phyloP scores from a whole-genome alignment of 495 filamentous ascomycete species.

The Neurospora tetrasperma region DNA sequence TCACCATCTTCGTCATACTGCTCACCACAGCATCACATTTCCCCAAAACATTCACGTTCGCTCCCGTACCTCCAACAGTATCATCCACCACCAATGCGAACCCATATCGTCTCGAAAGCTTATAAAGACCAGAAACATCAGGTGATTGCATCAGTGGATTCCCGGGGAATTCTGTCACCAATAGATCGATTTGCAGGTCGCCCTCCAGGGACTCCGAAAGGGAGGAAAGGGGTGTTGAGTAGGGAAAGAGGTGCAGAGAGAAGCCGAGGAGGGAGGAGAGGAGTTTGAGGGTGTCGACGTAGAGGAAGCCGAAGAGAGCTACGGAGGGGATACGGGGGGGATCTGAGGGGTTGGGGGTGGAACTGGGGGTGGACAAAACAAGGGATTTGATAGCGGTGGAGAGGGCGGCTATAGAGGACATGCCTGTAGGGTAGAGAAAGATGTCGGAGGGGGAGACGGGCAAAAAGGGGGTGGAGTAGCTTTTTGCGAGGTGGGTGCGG shows the following conservation, averaged over 20 bases:
- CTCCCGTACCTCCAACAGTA: conserved; percentile 12
- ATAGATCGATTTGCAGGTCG: neutral
- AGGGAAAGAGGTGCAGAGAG: neutral
- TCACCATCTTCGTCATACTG: conserved; percentile 23
- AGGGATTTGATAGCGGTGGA: conserved; percentile 2
- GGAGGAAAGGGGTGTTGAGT: neutral
- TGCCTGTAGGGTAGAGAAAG: conserved; percentile 16
- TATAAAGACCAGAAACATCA: conserved; percentile 1
- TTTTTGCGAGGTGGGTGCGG: conserved; percentile 1
- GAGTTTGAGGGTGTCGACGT: conserved; percentile 21
- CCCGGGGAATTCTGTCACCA: conserved; percentile 22
- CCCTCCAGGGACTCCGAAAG: neutral
- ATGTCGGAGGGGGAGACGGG: conserved; percentile 5
- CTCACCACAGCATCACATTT: conserved; percentile 17
- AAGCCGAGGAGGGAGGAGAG: conserved; percentile 4
- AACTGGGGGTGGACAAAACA: neutral
- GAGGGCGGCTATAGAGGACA: conserved; percentile 11
- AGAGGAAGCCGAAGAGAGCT: conserved; percentile 6
- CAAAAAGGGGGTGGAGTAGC: neutral
- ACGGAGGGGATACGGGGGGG: neutral
- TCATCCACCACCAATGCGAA: conserved; percentile 20
- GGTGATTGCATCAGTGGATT: conserved; percentile 20
- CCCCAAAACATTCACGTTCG: conserved; percentile 6
- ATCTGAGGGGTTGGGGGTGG: neutral
- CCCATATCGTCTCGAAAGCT: neutral